Base-by-base conservation (phyloP, 2,329 filamentous ascomycete genomes). In the Claviceps pazoutovae region DNA sequence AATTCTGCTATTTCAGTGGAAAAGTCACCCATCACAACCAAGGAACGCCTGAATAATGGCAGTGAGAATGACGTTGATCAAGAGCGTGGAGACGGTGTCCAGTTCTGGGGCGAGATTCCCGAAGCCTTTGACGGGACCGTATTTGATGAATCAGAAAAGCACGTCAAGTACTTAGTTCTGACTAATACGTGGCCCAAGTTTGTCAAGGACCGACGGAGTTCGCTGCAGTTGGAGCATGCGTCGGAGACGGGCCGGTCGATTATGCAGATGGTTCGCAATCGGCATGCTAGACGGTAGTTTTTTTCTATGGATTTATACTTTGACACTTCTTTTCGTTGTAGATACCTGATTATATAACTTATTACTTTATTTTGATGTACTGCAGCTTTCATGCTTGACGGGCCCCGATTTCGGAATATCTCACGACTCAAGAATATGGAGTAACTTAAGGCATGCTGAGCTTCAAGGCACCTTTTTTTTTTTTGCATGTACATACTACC, bases 181-280 rank as follows among this genome's bases (percentile, higher is more conserved):
- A 83, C 80, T 14, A 84, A 84, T 60, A 85, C 82, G 0, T 85
- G 82, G 82, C 75, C 75, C 34, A 78, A 76, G 59, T 80, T 75
- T 57, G 70, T 78, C 42, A 67, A 63, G 47, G 68, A 72, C 8
- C 56, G 63, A 30, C 55, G 60, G 11, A 53, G 55, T 21, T 64
- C 59, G 5, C 49, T 59, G 19, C 57, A 61, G 21, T 55, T 59
- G 6, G 48, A 52, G 14, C 48, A 55, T 5, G 42, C 45, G 17
- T 43, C 51, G 8, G 56, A 57, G 50, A 43, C 51, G 5, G 54
- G 56, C 17, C 45, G 47, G 14, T 49, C 44, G 6, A 48, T 55
- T 21, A 13, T 54, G 2, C 43, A 53, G 11, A 36, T 51, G 50
- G 39, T 53, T 36, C 51, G 51, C 3, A 26, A 48, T 36, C n/a